Evolutionary conservation across 768 basidiomycete genomes (phyloP).

Genomic region (Amanita pallidorosea): DNA sequence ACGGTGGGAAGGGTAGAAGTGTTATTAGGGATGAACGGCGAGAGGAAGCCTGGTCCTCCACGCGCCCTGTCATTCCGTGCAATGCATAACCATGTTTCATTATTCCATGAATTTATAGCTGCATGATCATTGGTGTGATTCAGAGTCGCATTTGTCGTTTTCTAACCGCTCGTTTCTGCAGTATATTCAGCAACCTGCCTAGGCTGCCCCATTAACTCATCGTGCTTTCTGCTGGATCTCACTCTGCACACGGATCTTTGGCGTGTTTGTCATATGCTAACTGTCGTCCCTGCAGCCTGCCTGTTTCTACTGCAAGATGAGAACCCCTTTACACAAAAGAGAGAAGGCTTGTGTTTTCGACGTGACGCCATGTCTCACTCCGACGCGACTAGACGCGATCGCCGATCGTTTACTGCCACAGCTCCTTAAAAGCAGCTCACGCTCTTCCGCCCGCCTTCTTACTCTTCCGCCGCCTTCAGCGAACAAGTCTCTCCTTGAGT

Average conservation of each 20-base stretch:
- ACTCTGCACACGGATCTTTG: not conserved
- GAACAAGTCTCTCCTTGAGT: not conserved
- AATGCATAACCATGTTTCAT: conserved; percentile 1
- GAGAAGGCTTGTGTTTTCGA: not conserved
- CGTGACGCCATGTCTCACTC: conserved; percentile 1
- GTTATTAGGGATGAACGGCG: conserved; percentile 1
- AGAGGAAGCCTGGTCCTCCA: not conserved
- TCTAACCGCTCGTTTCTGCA: not conserved
- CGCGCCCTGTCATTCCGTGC: not conserved
- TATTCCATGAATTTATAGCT: not conserved
- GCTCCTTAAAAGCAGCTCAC: not conserved
- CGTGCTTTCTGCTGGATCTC: too few species aligned
- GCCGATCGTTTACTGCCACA: not conserved
- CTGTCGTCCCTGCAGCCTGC: not conserved
- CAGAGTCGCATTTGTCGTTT: not conserved
- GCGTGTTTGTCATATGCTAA: not conserved
- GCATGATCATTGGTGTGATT: not conserved
- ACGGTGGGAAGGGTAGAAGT: not conserved
- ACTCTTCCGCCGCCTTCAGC: not conserved
- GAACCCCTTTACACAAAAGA: not conserved
- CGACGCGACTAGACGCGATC: conserved; percentile 4
- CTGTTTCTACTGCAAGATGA: not conserved
- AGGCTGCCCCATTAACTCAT: not conserved
- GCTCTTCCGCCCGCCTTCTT: not conserved
- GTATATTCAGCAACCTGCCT: not conserved